Conservation (phyloP, 768 basidiomycete species). For the Boletus rubescentipes region DNA sequence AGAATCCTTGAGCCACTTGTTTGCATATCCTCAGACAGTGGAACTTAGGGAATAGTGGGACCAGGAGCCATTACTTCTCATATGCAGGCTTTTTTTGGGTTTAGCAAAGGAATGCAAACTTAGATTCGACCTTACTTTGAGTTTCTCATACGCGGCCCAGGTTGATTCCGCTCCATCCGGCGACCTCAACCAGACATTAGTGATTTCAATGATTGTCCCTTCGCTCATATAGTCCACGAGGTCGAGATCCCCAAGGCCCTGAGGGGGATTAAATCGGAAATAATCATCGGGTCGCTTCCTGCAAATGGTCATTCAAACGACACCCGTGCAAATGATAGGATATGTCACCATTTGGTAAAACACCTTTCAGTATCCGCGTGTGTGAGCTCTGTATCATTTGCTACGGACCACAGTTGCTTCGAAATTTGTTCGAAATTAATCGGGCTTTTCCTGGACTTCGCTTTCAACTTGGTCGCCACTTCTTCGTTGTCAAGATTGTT, state of each 20-base stretch:
- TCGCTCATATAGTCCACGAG: background rate
- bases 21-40: too few relatives aligned
- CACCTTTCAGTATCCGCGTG: background rate
- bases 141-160: background rate
- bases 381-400: background rate
- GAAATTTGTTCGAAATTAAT: background rate
- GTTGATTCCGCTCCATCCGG: background rate
- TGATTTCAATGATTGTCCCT: background rate
- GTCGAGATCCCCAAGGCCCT: background rate
- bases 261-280: too few relatives aligned
- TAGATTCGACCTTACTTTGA: background rate
- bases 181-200: background rate
- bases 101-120: background rate
- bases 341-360: background rate
- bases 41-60: too few relatives aligned
- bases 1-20: too few relatives aligned
- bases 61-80: too few relatives aligned
- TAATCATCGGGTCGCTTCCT: background rate
- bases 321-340: background rate
- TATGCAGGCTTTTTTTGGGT: background rate
- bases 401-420: background rate
- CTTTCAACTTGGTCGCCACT: background rate
- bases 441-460: background rate
- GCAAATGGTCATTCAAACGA: background rate
- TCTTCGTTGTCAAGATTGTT: background rate